These are phyloP conservation scores for Porcisia hertigi DNA, from an alignment of 208 protist genomes.

Conservation along the genomic window DNA sequence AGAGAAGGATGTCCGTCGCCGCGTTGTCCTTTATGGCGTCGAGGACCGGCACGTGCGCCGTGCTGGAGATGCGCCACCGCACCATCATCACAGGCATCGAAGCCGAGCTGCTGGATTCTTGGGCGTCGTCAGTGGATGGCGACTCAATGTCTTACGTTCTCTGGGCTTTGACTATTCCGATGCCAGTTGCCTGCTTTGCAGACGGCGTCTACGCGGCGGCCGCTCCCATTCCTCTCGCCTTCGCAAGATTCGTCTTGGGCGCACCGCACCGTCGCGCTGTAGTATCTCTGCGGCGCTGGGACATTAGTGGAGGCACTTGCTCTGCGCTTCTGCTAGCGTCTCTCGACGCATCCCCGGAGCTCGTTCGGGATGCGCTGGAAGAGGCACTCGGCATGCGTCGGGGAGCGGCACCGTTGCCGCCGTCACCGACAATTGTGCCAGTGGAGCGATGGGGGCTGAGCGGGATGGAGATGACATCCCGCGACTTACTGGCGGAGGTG, in stretches of 20 bases:
- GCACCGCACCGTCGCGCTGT: not conserved
- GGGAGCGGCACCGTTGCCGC: not conserved
- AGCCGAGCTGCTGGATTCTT: conserved; percentile 6
- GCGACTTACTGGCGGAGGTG: conserved; percentile 10
- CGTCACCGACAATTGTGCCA: not conserved
- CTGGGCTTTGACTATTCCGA: conserved; percentile 29
- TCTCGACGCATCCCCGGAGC: not conserved
- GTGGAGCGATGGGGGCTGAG: conserved; percentile 9
- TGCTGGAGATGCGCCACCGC: conserved; percentile 20
- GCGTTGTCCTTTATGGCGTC: conserved; percentile 21
- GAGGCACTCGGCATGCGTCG: not conserved
- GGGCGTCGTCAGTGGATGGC: not conserved
- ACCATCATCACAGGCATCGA: conserved; percentile 19
- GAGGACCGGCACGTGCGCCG: conserved; percentile 18
- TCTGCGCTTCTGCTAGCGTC: conserved; percentile 24
- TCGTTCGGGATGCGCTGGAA: conserved; percentile 6
- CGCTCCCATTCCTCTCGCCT: conserved; percentile 24
- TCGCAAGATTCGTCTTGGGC: not conserved
- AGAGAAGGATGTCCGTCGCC: conserved; percentile 10
- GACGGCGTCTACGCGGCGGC: conserved; percentile 27
- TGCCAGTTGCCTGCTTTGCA: conserved; percentile 20
- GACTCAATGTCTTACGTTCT: conserved; percentile 8
- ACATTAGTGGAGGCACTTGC: conserved; percentile 27
- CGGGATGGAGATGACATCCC: conserved; percentile 8
- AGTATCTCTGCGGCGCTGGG: conserved; percentile 31